phyloP scores from a whole-genome alignment of 208 protist genomes.

The Entamoeba invadens region DNA sequence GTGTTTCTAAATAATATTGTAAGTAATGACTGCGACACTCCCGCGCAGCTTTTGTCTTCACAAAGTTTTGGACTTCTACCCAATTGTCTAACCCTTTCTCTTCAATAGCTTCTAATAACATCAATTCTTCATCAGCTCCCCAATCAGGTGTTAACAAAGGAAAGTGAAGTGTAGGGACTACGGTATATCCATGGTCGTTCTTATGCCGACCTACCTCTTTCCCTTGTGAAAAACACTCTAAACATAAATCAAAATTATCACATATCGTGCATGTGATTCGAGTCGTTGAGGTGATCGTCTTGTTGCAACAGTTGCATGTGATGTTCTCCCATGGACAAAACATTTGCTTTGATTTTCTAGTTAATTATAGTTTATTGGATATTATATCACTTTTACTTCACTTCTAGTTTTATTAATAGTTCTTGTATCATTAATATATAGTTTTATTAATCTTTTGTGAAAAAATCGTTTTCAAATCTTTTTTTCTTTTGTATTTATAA shows the following conservation, averaged over 20 bases:
- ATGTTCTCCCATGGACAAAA: not conserved
- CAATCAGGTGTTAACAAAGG: conserved; percentile 1
- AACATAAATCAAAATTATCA: conserved; percentile 15
- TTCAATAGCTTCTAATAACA: conserved; percentile 15
- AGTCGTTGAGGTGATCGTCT: not conserved
- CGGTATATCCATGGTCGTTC: conserved; percentile 1
- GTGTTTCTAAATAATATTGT: not conserved
- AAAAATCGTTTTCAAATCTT: too few relatives aligned
- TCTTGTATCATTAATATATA: too few relatives aligned
- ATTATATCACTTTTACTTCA: not conserved
- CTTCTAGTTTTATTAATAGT: too few relatives aligned
- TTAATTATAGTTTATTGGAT: not conserved
- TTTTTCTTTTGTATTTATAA: too few relatives aligned
- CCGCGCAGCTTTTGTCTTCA: not conserved
- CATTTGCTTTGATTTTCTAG: not conserved
- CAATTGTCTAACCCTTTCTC: conserved; percentile 9
- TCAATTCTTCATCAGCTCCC: conserved; percentile 13
- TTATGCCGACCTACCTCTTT: conserved; percentile 1
- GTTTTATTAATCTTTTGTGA: too few relatives aligned
- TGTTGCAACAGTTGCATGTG: not conserved
- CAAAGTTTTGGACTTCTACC: not conserved
- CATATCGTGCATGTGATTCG: conserved; percentile 1
- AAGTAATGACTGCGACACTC: not conserved
- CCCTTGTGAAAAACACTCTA: conserved; percentile 12
- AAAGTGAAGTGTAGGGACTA: not conserved